Evolutionary conservation across 495 filamentous ascomycete genomes (phyloP).

Genomic region (Penicillium verhagenii): DNA sequence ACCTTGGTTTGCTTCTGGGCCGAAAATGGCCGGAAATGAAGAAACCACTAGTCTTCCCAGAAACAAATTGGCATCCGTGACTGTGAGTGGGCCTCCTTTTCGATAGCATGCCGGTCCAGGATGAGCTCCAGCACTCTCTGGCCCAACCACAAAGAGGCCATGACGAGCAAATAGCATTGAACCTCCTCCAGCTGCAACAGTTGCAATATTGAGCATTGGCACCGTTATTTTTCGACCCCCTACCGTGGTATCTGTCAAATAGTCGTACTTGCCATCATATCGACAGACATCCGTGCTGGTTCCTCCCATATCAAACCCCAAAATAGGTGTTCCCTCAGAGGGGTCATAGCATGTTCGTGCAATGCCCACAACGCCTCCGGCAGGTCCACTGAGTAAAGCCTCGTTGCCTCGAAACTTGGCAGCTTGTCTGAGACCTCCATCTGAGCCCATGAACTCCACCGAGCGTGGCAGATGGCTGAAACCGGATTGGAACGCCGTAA

Average conservation of each 20-base stretch:
- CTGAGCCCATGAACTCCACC: conserved; percentile 83
- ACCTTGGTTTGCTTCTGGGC: conserved; percentile 1
- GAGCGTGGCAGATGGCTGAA: conserved; percentile 59
- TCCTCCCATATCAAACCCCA: conserved; percentile 90
- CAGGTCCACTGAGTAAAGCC: conserved; percentile 77
- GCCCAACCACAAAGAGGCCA: conserved; percentile 40
- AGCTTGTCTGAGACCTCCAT: conserved; percentile 77
- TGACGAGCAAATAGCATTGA: conserved; percentile 36
- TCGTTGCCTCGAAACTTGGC: conserved; percentile 71
- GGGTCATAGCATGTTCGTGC: conserved; percentile 10
- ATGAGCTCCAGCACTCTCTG: conserved; percentile 22
- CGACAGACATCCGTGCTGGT: conserved; percentile 85
- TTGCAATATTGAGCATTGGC: conserved; percentile 35
- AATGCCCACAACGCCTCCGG: conserved; percentile 53
- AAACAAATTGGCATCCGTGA: conserved; percentile 43
- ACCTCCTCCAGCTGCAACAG: conserved; percentile 45
- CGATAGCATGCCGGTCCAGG: conserved; percentile 22
- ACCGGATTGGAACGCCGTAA: conserved; percentile 37
- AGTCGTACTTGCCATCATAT: conserved; percentile 75
- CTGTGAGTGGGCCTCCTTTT: conserved; percentile 36
- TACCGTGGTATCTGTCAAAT: conserved; percentile 83
- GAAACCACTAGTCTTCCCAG: conserved; percentile 21
- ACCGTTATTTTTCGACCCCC: conserved; percentile 30
- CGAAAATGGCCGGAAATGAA: conserved; percentile 16
- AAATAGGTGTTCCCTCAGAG: conserved; percentile 51